These are phyloP conservation scores for Talaromyces sp. DNA, from an alignment of 2,329 filamentous ascomycete genomes.

Conservation along the genomic window DNA sequence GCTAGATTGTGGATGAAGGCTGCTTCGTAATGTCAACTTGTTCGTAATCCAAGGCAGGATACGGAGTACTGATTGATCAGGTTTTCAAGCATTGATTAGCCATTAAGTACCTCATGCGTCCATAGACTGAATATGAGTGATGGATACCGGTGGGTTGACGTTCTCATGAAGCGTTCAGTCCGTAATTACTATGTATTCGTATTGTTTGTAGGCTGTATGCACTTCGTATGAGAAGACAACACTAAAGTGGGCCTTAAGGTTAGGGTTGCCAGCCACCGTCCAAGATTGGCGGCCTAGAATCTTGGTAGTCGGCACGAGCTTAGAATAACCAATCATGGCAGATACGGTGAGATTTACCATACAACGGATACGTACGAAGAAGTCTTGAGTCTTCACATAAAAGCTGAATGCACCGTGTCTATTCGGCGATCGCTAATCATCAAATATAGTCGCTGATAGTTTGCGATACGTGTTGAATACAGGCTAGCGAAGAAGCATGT, in stretches of 20 bases:
- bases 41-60: not conserved
- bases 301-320: not conserved
- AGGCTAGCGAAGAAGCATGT: not conserved
- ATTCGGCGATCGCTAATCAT: not conserved
- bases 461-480: not conserved
- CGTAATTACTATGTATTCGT: not conserved
- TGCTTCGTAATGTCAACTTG: not conserved
- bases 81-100: not conserved
- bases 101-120: not conserved
- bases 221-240: not conserved
- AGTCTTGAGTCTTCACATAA: not conserved
- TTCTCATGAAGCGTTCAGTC: not conserved
- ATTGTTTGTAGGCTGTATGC: not conserved
- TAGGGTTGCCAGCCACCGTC: slow-evolving; percentile 9
- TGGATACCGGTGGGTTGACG: not conserved
- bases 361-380: not conserved
- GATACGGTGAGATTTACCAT: not conserved
- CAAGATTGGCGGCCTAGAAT: not conserved
- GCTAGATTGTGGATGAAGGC: not conserved
- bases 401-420: not conserved
- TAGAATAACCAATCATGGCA: not conserved
- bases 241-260: slow-evolving; percentile 1
- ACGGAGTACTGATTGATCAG: not conserved
- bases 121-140: not conserved
- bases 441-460: not conserved